These are phyloP conservation scores for Comarum palustre DNA, from an alignment of 306 rosid genomes.

Conservation along the genomic window DNA sequence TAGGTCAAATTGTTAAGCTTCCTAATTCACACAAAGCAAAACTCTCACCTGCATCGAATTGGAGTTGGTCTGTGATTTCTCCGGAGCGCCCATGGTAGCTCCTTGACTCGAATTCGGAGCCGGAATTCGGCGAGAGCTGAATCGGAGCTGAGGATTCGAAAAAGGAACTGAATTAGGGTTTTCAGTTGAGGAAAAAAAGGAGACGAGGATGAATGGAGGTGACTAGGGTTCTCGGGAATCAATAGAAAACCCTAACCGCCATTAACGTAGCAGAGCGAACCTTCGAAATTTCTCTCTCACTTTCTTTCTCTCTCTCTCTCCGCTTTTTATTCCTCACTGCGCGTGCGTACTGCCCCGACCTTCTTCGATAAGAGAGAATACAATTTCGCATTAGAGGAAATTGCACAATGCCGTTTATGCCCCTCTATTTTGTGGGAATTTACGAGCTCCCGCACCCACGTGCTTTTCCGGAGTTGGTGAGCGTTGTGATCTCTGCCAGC, in stretches of 20 bases:
- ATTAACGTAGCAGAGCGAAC: conserved; percentile 46
- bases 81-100: conserved; percentile 80
- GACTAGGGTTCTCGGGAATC: conserved; percentile 42
- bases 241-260: conserved; percentile 85
- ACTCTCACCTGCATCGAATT: conserved; percentile 92
- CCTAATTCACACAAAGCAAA: conserved; percentile 20
- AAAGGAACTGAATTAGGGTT: conserved; percentile 59
- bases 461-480: conserved; percentile 29
- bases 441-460: conserved; percentile 30
- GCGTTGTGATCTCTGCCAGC: not conserved
- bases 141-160: conserved; percentile 20
- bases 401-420: conserved; percentile 20
- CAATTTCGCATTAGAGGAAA: conserved; percentile 18
- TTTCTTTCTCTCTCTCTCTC: not conserved
- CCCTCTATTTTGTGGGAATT: conserved; percentile 38
- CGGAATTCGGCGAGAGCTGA: not conserved
- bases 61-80: conserved; percentile 63
- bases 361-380: conserved; percentile 31
- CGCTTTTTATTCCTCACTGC: conserved; percentile 32
- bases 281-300: conserved; percentile 16
- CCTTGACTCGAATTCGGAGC: conserved; percentile 34
- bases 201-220: conserved; percentile 31
- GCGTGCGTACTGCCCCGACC: conserved; percentile 39
- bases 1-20: conserved; percentile 37
- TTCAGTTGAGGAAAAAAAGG: conserved; percentile 31